Evolutionary conservation across 1,284 basidiomycete genomes (phyloP).

Genomic region (Pseudozyma thailandica): DNA sequence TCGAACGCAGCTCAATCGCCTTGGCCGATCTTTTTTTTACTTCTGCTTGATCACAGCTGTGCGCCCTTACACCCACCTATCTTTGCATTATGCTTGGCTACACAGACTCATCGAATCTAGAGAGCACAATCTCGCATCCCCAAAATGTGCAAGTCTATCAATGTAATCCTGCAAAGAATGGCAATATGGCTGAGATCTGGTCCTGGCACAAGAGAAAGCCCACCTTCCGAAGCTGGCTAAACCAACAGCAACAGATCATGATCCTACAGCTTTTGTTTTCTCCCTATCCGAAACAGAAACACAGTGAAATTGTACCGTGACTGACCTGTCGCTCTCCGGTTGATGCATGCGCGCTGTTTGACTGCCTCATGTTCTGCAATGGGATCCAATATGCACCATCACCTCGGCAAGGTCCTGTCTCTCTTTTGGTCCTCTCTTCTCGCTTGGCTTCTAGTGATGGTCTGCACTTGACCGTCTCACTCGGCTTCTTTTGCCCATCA

Average conservation of each 20-base stretch:
- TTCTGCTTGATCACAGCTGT: too few relatives aligned
- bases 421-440: slow-evolving; percentile 6
- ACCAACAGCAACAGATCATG: neutral
- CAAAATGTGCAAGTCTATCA: too few relatives aligned
- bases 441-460: slow-evolving; percentile 13
- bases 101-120: too few relatives aligned
- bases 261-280: neutral
- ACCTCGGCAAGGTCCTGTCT: slow-evolving; percentile 15
- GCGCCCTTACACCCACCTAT: too few relatives aligned
- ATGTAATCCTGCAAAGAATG: too few relatives aligned
- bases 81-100: too few relatives aligned
- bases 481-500: slow-evolving; percentile 10
- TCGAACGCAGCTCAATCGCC: too few relatives aligned
- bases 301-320: neutral
- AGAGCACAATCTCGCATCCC: too few relatives aligned
- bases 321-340: slow-evolving; percentile 1
- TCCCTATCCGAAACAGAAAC: neutral
- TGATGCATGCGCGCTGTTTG: slow-evolving; percentile 17
- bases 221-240: slow-evolving; percentile 2
- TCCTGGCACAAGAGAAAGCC: neutral
- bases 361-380: slow-evolving; percentile 2
- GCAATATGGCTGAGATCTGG: neutral
- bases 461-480: slow-evolving; percentile 14
- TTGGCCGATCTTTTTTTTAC: too few relatives aligned
- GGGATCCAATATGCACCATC: slow-evolving; percentile 3